Evolutionary conservation across 2,329 filamentous ascomycete species (phyloP).

Genomic region (Scopulariopsis brevicaulis): DNA sequence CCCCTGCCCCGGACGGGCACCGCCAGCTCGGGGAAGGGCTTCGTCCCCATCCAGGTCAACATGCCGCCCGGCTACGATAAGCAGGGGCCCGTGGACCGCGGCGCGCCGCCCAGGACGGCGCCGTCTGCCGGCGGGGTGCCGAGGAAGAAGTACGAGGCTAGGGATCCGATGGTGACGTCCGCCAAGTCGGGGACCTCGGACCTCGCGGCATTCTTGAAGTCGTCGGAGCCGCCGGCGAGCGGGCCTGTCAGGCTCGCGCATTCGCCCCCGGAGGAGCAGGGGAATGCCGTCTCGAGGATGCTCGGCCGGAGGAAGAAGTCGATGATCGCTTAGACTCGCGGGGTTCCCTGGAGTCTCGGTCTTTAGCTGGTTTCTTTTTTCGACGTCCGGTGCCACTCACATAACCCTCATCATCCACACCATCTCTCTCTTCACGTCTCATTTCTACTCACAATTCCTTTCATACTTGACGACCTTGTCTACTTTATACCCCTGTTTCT

Average conservation of each 20-base stretch:
- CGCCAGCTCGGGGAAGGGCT: slow-evolving; percentile 22
- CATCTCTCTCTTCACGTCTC: neutral
- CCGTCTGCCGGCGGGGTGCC: slow-evolving; percentile 27
- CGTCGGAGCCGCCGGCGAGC: slow-evolving; percentile 47
- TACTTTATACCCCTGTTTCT: neutral
- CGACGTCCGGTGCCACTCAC: too few relatives aligned
- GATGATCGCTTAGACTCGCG: neutral
- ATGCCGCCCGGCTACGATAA: slow-evolving; percentile 33
- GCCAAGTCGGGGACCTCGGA: slow-evolving; percentile 51
- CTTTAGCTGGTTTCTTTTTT: neutral
- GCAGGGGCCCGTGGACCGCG: slow-evolving; percentile 19
- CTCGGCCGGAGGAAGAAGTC: neutral
- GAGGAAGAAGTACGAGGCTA: slow-evolving; percentile 48
- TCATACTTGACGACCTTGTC: neutral
- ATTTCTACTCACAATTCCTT: neutral
- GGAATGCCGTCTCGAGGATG: neutral
- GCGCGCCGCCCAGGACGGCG: slow-evolving; percentile 6
- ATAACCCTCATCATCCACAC: neutral
- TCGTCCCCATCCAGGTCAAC: slow-evolving; percentile 42
- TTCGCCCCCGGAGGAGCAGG: neutral
- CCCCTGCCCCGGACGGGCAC: slow-evolving; percentile 20
- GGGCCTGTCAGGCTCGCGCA: neutral
- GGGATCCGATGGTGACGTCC: slow-evolving; percentile 32
- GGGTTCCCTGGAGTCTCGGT: neutral
- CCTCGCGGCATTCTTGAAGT: slow-evolving; percentile 60